phyloP scores from a whole-genome alignment of 208 protist species.

The Leishmania martiniquensis region DNA sequence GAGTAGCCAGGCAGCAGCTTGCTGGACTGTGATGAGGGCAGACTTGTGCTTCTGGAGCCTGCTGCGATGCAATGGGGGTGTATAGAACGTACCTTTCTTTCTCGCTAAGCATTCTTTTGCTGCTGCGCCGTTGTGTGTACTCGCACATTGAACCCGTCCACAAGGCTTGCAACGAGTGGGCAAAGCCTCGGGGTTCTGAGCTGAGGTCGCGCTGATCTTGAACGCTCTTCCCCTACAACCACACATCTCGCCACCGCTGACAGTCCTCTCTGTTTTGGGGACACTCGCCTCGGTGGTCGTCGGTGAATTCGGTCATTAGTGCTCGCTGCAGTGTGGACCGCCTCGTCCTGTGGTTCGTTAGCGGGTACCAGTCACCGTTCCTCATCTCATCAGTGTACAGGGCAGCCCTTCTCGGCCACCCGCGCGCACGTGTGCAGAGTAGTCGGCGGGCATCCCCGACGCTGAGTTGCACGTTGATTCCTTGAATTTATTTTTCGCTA shows the following conservation, averaged over 20 bases:
- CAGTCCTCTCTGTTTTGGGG: background rate
- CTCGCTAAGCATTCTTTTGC: background rate
- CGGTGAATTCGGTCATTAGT: background rate
- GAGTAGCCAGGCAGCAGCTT: background rate
- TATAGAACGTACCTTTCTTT: background rate
- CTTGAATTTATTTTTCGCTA: conserved; percentile 5
- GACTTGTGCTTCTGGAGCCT: background rate
- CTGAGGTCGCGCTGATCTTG: background rate
- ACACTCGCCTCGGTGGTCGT: background rate
- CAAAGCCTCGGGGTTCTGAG: background rate
- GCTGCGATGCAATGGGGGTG: background rate
- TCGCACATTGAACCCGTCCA: too few species aligned
- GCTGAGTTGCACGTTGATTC: background rate
- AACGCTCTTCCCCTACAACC: too few species aligned
- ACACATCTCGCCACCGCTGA: background rate
- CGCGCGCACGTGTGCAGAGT: background rate
- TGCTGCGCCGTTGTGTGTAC: background rate
- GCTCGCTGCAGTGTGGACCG: background rate
- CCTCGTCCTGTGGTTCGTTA: background rate
- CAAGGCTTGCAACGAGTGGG: too few species aligned
- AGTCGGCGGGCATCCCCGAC: background rate
- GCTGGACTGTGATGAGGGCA: background rate
- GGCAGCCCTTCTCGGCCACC: background rate
- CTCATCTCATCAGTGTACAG: background rate
- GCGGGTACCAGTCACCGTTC: background rate